Evolutionary conservation across 73 alveolate genomes (phyloP).

Genomic region (Paramecium primaurelia): DNA sequence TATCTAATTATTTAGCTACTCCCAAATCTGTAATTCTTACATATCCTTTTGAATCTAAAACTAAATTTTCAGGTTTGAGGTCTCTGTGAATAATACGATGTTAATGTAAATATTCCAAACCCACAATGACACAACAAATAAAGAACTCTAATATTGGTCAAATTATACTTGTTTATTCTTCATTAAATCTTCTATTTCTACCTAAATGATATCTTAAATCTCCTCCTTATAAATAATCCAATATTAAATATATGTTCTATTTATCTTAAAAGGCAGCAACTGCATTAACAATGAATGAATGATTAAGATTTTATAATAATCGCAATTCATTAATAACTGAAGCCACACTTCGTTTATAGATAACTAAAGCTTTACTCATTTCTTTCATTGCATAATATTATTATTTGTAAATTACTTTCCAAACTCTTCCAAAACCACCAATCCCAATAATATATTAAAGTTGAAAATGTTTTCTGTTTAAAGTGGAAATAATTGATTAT

Average conservation of each 20-base stretch:
- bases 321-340: conserved; percentile 69
- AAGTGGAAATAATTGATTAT: not conserved
- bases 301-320: conserved; percentile 65
- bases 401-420: conserved; percentile 75
- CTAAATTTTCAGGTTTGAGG: conserved; percentile 57
- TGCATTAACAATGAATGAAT: conserved; percentile 73
- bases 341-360: conserved; percentile 73
- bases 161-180: conserved; percentile 70
- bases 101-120: conserved; percentile 42
- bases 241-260: conserved; percentile 67
- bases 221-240: conserved; percentile 78
- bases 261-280: conserved; percentile 73
- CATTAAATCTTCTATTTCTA: conserved; percentile 64
- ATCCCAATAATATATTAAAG: conserved; percentile 65
- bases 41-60: conserved; percentile 63
- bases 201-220: conserved; percentile 75
- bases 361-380: conserved; percentile 72
- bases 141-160: conserved; percentile 45
- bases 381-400: conserved; percentile 71
- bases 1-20: conserved; percentile 86
- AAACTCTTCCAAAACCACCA: conserved; percentile 85
- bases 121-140: conserved; percentile 40
- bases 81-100: conserved; percentile 52
- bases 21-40: conserved; percentile 94
- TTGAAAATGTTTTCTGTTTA: conserved; percentile 46